Conservation (phyloP, 176 grass and related monocot species). For the Pontederia crassipes region DNA sequence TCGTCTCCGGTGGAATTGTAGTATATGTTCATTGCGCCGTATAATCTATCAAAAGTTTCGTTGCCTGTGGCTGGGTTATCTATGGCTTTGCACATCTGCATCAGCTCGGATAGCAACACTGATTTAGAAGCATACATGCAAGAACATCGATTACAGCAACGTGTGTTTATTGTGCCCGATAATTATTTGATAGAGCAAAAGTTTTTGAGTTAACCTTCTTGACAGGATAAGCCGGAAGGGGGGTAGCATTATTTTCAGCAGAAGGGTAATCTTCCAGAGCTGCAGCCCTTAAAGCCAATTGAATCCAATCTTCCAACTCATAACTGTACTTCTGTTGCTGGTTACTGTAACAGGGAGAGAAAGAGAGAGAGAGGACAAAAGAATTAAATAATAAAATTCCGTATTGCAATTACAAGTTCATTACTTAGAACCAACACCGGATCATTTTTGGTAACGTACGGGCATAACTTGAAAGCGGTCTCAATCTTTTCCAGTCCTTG, state of each 20-base stretch:
- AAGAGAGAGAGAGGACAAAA: no score
- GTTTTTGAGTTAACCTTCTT: constrained; percentile 5
- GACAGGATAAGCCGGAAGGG: constrained; percentile 47
- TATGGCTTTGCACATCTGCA: constrained; percentile 47
- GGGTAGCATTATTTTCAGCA: constrained; percentile 22
- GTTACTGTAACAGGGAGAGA: no score
- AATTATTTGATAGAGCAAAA: not conserved
- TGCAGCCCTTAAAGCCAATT: constrained; percentile 13
- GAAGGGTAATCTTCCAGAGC: constrained; percentile 62
- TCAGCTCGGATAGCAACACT: not conserved
- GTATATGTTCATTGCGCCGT: constrained; percentile 33
- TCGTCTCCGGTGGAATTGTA: constrained; percentile 26
- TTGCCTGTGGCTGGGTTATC: constrained; percentile 23
- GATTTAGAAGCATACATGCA: no score
- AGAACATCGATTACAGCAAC: not conserved
- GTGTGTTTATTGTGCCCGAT: no score
- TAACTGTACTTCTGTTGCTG: not conserved
- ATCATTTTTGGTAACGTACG: not conserved
- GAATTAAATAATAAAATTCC: not conserved
- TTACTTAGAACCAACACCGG: not conserved
- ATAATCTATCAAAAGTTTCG: constrained; percentile 21
- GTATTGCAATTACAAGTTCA: not conserved
- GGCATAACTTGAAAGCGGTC: constrained; percentile 39
- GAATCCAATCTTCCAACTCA: constrained; percentile 5
- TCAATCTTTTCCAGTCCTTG: constrained; percentile 17